Percentiles rank a stretch among this genome's conserved stretches.
phyloP scores from a whole-genome alignment of 192 early-diverging fungal genomes.

The Chytriomyces sp. region DNA sequence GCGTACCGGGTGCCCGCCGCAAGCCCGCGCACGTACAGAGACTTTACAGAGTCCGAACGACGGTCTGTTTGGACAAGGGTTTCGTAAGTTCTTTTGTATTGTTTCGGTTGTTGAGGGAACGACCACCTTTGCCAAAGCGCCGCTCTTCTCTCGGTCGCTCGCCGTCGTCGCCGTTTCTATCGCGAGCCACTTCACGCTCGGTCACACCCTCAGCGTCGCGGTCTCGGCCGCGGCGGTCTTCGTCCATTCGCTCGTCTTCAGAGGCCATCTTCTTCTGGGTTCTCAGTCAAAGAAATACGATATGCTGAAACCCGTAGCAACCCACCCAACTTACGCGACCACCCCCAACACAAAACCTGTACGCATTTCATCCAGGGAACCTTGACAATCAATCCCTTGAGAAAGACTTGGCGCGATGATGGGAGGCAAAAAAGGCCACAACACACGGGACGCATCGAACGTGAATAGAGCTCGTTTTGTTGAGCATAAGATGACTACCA shows the following conservation, averaged over 20 bases:
- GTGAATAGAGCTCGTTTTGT: no score
- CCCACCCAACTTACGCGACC: no score
- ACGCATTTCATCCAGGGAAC: no score
- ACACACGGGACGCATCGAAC: no score
- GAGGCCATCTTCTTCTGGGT: background rate
- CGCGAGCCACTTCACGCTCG: background rate
- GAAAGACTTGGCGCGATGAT: no score
- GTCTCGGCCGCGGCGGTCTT: background rate
- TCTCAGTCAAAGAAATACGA: no score
- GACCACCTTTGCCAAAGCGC: background rate
- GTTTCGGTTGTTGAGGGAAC: background rate
- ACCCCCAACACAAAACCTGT: no score
- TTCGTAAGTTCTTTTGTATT: background rate
- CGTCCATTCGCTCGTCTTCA: background rate
- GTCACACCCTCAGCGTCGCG: background rate
- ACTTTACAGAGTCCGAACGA: constrained; percentile 30
- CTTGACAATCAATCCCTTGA: no score
- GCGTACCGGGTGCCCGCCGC: constrained; percentile 41
- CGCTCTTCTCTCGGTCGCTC: background rate
- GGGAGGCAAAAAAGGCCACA: no score
- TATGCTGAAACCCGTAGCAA: no score
- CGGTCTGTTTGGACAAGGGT: constrained; percentile 7
- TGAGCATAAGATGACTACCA: no score
- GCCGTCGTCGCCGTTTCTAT: constrained; percentile 1
- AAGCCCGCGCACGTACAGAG: constrained; percentile 46